phyloP scores from a whole-genome alignment of 805 yeast species.

The Hagleromyces aurorensis region DNA sequence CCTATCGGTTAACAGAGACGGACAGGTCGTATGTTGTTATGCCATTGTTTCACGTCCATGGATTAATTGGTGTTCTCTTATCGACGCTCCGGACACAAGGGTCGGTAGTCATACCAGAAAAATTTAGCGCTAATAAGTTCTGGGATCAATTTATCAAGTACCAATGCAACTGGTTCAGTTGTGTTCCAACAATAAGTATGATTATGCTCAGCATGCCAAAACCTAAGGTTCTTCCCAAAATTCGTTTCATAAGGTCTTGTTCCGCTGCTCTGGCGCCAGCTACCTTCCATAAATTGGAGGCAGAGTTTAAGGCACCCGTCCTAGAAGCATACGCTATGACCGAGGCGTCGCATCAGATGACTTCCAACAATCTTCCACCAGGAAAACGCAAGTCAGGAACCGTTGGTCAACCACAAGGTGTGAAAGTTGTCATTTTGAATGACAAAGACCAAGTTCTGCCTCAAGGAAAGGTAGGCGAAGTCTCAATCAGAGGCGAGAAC shows the following conservation, averaged over 20 bases:
- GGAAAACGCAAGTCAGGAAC: constrained; percentile 62
- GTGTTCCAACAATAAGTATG: constrained; percentile 71
- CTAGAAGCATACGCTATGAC: constrained; percentile 78
- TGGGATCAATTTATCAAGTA: constrained; percentile 48
- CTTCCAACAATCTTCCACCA: constrained; percentile 61
- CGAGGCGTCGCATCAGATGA: constrained; percentile 75
- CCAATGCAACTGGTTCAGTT: constrained; percentile 63
- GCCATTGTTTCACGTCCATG: constrained; percentile 78
- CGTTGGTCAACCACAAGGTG: constrained; percentile 68
- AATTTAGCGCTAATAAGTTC: constrained; percentile 52
- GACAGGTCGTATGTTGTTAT: constrained; percentile 60
- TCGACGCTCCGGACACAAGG: constrained; percentile 57
- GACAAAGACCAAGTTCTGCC: constrained; percentile 39
- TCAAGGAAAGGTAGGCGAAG: constrained; percentile 58
- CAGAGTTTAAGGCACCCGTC: constrained; percentile 55
- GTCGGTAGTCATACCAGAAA: constrained; percentile 50
- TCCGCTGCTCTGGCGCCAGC: constrained; percentile 65
- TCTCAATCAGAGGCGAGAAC: constrained; percentile 57
- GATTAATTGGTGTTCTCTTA: constrained; percentile 56
- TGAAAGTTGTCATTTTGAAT: constrained; percentile 50
- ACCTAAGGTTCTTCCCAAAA: constrained; percentile 44
- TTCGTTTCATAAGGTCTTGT: constrained; percentile 65
- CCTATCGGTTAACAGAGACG: constrained; percentile 41
- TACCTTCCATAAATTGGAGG: constrained; percentile 50
- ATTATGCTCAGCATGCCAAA: constrained; percentile 46